Evolutionary conservation across 2,329 filamentous ascomycete genomes (phyloP), one percentile per base, ranked within the genome.

Genomic region (Raffaelea ambrosiae): DNA sequence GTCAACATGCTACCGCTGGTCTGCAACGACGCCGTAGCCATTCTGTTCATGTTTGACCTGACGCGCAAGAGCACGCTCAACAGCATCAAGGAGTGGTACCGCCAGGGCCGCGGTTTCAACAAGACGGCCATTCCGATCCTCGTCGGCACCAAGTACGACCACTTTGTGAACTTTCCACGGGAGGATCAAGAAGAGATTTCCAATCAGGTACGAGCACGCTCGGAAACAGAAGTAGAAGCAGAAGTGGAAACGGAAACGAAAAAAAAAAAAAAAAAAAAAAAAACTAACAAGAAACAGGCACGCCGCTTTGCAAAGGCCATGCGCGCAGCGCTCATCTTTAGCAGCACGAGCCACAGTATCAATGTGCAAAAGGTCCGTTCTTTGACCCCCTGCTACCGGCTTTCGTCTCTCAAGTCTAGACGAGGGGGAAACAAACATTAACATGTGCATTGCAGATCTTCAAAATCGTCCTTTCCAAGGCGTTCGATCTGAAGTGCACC

Each of bases 1-100:
- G 93, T 98, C 68, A 98, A 98, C 73, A 98, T 98, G 93, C 74
- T 98, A 53, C 93, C 93, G 20, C 78, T 98, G n/a, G 93, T 98
- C 51, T 98, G 93, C 75, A 98, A 98, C 65, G 93, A 98, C 61
- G 93, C 93, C 9, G 93, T 98, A 29, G 93, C 93, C 44, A 97
- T 98, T 56, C 77, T 98, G 39, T 98, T 98, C 79, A 98, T 98
- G 93, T 98, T 98, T 66, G 93, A 98, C 65, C 73, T 98, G 56
- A 98, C 93, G 26, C 80, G 93, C 57, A 98, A 98, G 76, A 96
- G 90, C 69, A 98, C 93, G 0, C 74, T 98, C 57, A 98, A 98
- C 71, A 95, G 88, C 60, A 97, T 98, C 74, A 98, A 98, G 73
- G 93, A 98, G 66, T 98, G 93, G 93, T 98, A 98, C 64, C 81